A percentile compares a stretch with the other conserved stretches of the same genome.
Conservation (phyloP, 2,329 filamentous ascomycete genomes). For the Aschersonia sp. region DNA sequence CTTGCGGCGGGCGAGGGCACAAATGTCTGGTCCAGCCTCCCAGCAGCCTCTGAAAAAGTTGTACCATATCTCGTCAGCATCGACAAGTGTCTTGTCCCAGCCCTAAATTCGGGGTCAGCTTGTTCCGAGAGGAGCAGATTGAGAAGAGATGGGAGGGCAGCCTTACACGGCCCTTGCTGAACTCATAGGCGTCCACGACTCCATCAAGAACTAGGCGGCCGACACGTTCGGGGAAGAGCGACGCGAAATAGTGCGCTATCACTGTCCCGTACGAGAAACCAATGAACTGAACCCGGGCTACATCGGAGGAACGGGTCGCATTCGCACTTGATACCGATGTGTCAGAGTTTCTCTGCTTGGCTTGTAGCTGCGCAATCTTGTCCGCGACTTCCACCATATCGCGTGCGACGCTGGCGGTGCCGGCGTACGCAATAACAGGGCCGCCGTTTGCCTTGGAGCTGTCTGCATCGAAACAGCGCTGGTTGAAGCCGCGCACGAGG, state of each 20-base stretch:
- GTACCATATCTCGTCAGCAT: slow-evolving; percentile 15
- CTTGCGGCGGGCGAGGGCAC: slow-evolving; percentile 1
- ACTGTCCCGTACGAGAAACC: slow-evolving; percentile 26
- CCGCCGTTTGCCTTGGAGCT: slow-evolving; percentile 2
- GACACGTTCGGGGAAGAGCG: slow-evolving; percentile 14
- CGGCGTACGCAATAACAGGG: slow-evolving; percentile 12
- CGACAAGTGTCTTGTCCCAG: slow-evolving; percentile 14
- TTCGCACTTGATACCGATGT: background rate
- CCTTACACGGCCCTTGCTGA: slow-evolving; percentile 15
- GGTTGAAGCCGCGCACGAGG: slow-evolving; percentile 8
- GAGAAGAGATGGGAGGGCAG: background rate
- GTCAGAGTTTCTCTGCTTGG: background rate
- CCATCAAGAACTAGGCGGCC: slow-evolving; percentile 22
- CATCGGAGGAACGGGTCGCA: background rate
- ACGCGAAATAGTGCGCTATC: slow-evolving; percentile 10
- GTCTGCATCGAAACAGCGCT: slow-evolving; percentile 11
- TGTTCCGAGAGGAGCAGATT: background rate
- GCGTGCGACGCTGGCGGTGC: slow-evolving; percentile 4
- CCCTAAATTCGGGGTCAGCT: slow-evolving; percentile 1
- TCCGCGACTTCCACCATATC: slow-evolving; percentile 5
- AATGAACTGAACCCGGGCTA: slow-evolving; percentile 25
- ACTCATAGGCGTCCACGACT: slow-evolving; percentile 13
- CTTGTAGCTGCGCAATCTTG: slow-evolving; percentile 3
- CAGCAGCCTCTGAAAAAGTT: slow-evolving; percentile 18
- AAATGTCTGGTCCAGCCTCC: slow-evolving; percentile 4